These are phyloP conservation scores for Austroboletus niveus DNA, from an alignment of 1,284 basidiomycete species.

Conservation along the genomic window DNA sequence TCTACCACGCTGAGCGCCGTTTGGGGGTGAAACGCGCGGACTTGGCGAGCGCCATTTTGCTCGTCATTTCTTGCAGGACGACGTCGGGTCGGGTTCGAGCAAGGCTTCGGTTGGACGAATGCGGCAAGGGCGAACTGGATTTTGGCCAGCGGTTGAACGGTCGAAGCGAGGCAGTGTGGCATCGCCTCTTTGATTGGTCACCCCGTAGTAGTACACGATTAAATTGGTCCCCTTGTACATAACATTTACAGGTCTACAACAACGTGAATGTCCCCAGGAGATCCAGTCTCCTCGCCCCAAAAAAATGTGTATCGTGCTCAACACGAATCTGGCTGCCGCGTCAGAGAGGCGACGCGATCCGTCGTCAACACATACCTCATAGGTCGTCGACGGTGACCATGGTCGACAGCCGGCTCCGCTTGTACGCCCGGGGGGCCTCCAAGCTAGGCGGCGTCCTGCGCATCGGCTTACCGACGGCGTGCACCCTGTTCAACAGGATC, in stretches of 20 bases:
- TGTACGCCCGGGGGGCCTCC: slow-evolving; percentile 37
- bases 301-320: slow-evolving; percentile 4
- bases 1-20: slow-evolving; percentile 35
- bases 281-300: no score
- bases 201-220: no score
- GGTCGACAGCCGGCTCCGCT: slow-evolving; percentile 45
- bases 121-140: no score
- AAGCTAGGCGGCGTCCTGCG: slow-evolving; percentile 27
- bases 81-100: no score
- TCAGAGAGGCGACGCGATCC: neutral
- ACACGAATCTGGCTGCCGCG: slow-evolving; percentile 9
- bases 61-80: neutral
- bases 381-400: slow-evolving; percentile 32
- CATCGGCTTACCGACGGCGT: slow-evolving; percentile 45
- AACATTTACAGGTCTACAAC: no score
- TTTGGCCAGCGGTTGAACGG: no score
- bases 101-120: no score
- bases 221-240: no score
- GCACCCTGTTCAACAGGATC: slow-evolving; percentile 46
- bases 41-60: slow-evolving; percentile 1
- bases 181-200: no score
- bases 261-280: no score
- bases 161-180: no score
- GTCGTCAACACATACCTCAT: slow-evolving; percentile 10
- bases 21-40: slow-evolving; percentile 4